These are phyloP conservation scores for Ophiosphaerella herpotricha DNA, from an alignment of 2,329 filamentous ascomycete genomes.

Conservation along the genomic window DNA sequence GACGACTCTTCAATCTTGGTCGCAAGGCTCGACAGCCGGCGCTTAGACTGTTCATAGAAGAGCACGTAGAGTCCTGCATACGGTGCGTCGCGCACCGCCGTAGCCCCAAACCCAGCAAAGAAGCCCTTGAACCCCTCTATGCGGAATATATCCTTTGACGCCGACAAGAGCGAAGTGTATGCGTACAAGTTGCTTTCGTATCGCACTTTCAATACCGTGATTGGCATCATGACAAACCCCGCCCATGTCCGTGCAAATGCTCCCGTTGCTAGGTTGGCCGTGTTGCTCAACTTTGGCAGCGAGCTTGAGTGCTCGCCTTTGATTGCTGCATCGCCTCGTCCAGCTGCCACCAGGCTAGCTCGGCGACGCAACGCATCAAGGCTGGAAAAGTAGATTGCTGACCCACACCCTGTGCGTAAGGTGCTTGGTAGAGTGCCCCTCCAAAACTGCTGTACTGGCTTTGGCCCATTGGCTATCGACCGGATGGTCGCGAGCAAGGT, in stretches of 20 bases:
- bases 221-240: constrained; percentile 90
- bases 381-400: constrained; percentile 89
- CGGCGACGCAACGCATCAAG: constrained; percentile 81
- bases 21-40: constrained; percentile 53
- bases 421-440: constrained; percentile 89
- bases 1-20: constrained; percentile 36
- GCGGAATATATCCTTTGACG: constrained; percentile 73
- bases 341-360: constrained; percentile 48
- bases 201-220: constrained; percentile 95
- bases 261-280: constrained; percentile 83
- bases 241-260: constrained; percentile 83
- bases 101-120: constrained; percentile 92
- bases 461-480: constrained; percentile 68
- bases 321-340: constrained; percentile 14
- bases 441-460: constrained; percentile 79
- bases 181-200: constrained; percentile 88
- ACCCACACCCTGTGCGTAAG: constrained; percentile 90
- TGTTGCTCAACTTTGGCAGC: constrained; percentile 80
- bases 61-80: constrained; percentile 95
- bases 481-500: constrained; percentile 71
- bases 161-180: constrained; percentile 76
- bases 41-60: constrained; percentile 87
- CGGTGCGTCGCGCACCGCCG: constrained; percentile 90
- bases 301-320: constrained; percentile 62
- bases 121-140: constrained; percentile 80